Conservation (phyloP, 1,139 yeast genomes). For the Hansenula anomala region DNA sequence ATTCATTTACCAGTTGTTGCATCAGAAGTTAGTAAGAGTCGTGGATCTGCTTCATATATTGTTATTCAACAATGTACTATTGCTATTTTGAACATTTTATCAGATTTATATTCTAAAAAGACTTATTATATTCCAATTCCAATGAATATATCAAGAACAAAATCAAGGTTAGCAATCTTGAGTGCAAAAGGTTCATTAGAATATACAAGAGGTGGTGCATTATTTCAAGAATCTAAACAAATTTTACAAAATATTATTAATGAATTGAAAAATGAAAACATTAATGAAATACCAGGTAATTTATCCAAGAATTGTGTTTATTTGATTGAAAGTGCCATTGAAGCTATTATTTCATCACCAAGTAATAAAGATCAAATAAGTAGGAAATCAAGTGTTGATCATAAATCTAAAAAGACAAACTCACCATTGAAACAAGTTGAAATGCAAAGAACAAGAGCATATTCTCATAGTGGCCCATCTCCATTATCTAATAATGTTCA, state of each 20-base stretch:
- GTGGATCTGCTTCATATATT: slow-evolving; percentile 54
- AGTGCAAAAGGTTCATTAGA: slow-evolving; percentile 80
- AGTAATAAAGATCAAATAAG: background rate
- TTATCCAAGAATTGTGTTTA: slow-evolving; percentile 52
- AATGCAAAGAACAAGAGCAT: background rate
- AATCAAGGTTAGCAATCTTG: slow-evolving; percentile 61
- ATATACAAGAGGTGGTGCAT: slow-evolving; percentile 78
- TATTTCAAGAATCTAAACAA: slow-evolving; percentile 63
- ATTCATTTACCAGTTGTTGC: slow-evolving; percentile 76
- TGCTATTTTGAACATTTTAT: slow-evolving; percentile 56
- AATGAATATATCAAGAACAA: slow-evolving; percentile 62
- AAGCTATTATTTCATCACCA: slow-evolving; percentile 36
- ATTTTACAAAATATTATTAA: slow-evolving; percentile 45
- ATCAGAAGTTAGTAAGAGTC: slow-evolving; percentile 28
- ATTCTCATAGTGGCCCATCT: background rate
- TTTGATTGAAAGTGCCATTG: slow-evolving; percentile 53
- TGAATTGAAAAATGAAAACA: slow-evolving; percentile 46
- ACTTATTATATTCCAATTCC: slow-evolving; percentile 59
- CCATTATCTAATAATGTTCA: background rate
- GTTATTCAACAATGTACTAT: slow-evolving; percentile 75
- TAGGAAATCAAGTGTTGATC: background rate
- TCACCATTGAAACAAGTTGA: slow-evolving; percentile 1
- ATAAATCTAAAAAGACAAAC: background rate
- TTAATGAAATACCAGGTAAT: slow-evolving; percentile 53
- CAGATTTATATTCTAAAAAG: slow-evolving; percentile 39